Conservation (phyloP, 1,284 basidiomycete species). For the Leucoagaricus sp. region DNA sequence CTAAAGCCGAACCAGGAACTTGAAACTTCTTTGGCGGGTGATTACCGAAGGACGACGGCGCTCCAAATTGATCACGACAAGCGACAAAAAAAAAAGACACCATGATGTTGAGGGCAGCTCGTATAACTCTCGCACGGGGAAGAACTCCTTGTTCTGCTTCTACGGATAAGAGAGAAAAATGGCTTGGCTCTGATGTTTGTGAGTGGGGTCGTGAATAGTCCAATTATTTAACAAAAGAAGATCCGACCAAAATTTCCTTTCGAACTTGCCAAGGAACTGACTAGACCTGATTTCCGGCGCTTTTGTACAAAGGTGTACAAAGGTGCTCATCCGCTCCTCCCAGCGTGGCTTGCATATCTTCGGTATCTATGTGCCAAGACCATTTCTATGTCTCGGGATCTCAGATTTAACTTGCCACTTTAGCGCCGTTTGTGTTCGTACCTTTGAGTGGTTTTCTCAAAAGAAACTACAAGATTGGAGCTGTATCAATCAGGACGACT, state of each 20-base stretch:
- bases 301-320: too few species aligned
- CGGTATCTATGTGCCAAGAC: background rate
- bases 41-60: background rate
- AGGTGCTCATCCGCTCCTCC: background rate
- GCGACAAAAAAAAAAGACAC: too few species aligned
- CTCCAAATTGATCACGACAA: too few species aligned
- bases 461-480: background rate
- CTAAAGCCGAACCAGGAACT: background rate
- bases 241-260: too few species aligned
- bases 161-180: too few species aligned
- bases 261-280: background rate
- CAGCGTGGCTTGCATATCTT: background rate
- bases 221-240: too few species aligned
- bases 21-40: background rate
- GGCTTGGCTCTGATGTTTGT: too few species aligned
- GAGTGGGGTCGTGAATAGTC: too few species aligned
- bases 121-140: too few species aligned
- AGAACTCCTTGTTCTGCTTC: background rate
- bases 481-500: background rate
- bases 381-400: background rate
- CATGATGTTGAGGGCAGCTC: too few species aligned
- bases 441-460: background rate
- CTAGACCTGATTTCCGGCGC: background rate
- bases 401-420: background rate
- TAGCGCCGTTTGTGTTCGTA: slow-evolving; percentile 7